phyloP scores from a whole-genome alignment of 768 basidiomycete species.

The Tricholoma bakamatsutake region DNA sequence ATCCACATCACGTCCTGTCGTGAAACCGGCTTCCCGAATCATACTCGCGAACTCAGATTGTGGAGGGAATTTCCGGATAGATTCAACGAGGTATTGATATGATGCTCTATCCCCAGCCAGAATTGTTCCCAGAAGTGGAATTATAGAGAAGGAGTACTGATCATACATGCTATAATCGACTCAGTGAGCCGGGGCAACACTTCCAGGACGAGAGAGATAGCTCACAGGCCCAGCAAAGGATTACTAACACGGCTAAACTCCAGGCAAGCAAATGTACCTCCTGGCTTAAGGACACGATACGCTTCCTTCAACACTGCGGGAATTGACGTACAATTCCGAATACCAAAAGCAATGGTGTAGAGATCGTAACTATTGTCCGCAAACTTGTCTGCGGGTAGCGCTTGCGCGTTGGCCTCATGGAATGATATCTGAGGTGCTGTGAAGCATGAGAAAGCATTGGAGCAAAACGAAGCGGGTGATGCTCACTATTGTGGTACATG shows the following conservation, averaged over 20 bases:
- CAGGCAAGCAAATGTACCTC: constrained; percentile 90
- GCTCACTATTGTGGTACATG: constrained; percentile 95
- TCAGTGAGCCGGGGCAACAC: constrained; percentile 3
- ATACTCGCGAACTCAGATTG: constrained; percentile 85
- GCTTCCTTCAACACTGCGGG: constrained; percentile 86
- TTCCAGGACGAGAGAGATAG: constrained; percentile 11
- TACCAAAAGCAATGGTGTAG: constrained; percentile 98
- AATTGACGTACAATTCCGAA: constrained; percentile 93
- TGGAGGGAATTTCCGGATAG: constrained; percentile 88
- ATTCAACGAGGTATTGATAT: constrained; percentile 97
- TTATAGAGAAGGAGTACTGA: constrained; percentile 92
- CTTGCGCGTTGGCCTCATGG: constrained; percentile 89
- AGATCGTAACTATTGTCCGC: constrained; percentile 83
- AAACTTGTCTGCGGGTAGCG: constrained; percentile 60
- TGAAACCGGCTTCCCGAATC: constrained; percentile 83
- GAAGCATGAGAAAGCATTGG: constrained; percentile 4
- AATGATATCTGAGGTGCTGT: constrained; percentile 91
- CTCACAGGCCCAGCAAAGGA: constrained; percentile 81
- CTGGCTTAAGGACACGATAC: constrained; percentile 91
- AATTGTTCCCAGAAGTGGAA: constrained; percentile 93
- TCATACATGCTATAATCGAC: constrained; percentile 68
- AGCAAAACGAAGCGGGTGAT: not conserved
- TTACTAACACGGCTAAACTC: constrained; percentile 94
- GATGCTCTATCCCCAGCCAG: constrained; percentile 92
- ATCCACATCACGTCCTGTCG: constrained; percentile 62